Conservation (phyloP, 176 grass and related monocot species). For the Cenchrus americanus region DNA sequence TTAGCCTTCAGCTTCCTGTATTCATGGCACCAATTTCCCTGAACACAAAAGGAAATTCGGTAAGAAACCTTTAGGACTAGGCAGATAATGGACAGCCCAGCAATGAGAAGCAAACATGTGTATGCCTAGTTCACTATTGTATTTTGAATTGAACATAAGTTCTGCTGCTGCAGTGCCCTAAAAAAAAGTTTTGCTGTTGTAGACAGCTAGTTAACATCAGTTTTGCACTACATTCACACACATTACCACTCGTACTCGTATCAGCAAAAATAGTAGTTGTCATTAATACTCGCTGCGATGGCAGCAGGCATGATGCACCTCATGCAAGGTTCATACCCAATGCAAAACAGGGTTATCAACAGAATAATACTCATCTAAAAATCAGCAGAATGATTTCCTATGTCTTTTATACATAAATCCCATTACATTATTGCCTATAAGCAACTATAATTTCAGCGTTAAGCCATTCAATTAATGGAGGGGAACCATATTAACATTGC, state of each 20-base stretch:
- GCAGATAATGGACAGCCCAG: not conserved
- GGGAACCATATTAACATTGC: not conserved
- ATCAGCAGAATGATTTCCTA: not conserved
- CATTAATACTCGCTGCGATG: not conserved
- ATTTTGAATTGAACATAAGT: conserved; percentile 14
- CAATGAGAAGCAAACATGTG: not conserved
- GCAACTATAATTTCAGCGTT: not conserved
- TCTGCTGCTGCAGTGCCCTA: not conserved
- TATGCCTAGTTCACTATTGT: not conserved
- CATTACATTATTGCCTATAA: not conserved
- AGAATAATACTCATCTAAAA: not conserved
- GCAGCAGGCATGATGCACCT: not conserved
- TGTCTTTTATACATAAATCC: not conserved
- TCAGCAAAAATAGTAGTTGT: not conserved
- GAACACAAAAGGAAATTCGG: conserved; percentile 16
- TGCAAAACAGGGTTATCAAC: not conserved
- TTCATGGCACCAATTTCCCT: conserved; percentile 81
- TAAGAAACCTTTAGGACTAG: not conserved
- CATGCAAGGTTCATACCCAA: not conserved
- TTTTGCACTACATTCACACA: not conserved
- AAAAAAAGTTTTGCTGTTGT: too few species aligned
- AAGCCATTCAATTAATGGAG: not conserved
- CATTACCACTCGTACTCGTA: not conserved
- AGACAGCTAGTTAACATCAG: not conserved
- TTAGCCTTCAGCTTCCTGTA: conserved; percentile 76